phyloP scores from a whole-genome alignment of 192 early-diverging fungal species.

The Rhizoclosmatium sp. region DNA sequence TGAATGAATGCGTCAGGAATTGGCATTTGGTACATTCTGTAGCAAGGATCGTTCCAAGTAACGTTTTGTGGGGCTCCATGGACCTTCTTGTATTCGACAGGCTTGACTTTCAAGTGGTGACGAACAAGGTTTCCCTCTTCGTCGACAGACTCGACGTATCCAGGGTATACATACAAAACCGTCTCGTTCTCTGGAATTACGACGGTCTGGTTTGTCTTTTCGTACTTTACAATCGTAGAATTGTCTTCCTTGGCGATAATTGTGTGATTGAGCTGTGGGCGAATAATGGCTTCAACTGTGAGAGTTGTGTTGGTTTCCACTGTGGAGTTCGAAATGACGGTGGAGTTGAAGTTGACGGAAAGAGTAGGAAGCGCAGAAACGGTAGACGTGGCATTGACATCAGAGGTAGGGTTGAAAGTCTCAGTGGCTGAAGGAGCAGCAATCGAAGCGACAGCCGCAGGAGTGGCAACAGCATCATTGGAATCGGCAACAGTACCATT shows the following conservation, averaged over 20 bases:
- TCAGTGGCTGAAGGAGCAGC: neutral
- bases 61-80: slow-evolving; percentile 1
- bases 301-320: neutral
- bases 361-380: neutral
- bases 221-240: slow-evolving; percentile 1
- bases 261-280: neutral
- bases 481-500: neutral
- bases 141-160: slow-evolving; percentile 14
- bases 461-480: neutral
- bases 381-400: neutral
- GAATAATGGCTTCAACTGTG: neutral
- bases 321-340: neutral
- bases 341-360: neutral
- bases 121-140: slow-evolving; percentile 19
- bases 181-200: slow-evolving; percentile 16
- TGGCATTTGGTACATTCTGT: neutral
- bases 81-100: neutral
- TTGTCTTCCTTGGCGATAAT: neutral
- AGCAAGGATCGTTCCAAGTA: neutral
- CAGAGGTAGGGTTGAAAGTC: neutral
- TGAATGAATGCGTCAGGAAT: slow-evolving; percentile 8
- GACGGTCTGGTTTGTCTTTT: neutral
- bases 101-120: neutral
- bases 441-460: neutral
- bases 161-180: neutral